Evolutionary conservation across 1,284 basidiomycete species (phyloP), one percentile per base, ranked within the genome.

Genomic region (Abortiporus biennis): DNA sequence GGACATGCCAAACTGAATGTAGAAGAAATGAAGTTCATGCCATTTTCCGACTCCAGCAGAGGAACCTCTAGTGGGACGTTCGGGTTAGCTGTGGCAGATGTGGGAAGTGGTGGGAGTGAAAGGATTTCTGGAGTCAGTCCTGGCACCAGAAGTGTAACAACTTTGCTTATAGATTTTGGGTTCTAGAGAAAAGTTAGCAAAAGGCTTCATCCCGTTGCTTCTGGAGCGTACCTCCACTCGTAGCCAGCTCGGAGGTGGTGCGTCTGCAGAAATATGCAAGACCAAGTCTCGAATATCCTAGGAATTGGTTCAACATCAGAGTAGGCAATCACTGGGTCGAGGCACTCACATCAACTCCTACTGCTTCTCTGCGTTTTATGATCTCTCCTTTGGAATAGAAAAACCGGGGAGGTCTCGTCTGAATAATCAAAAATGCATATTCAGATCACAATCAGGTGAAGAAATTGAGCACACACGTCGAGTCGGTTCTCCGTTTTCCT

Each of bases 1-100:
- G 92, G 93, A 51, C 86, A 91, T 3, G 88, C 90, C 64, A 94
- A 90, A 42, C 86, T 87, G 66, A 95, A 96, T 1, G 91, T 85
- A 12, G 75, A 76, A 1, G 81, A 71, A 35, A 96, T 78, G 53
- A 90, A 85, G 0, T 91, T 87, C 2, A 95, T 55, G 0, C 62
- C 61, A 0, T 46, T 58, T 6, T 64, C 56, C 16, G 15, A 15
- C 13, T 61, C 55, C 13, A 51, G 54, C 4, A 62, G 58, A 0
- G 82, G 83, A 39, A 87, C 78, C 24, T 79, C 58, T 3, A 85
- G 55, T 2, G 83, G 86, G 2, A 86, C 44, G 47, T 85, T 78
- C 0, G 83, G 74, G 55, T 83, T 87, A 9, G 63, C 49, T 0
- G 79, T 87, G 0, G 84, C 75, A 6, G 71, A 73, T 33, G 72